A percentile compares a stretch with the other conserved stretches of the same genome.
Evolutionary conservation across 164 flowering plant species (phyloP).

Genomic region (Tinospora cordifolia): DNA sequence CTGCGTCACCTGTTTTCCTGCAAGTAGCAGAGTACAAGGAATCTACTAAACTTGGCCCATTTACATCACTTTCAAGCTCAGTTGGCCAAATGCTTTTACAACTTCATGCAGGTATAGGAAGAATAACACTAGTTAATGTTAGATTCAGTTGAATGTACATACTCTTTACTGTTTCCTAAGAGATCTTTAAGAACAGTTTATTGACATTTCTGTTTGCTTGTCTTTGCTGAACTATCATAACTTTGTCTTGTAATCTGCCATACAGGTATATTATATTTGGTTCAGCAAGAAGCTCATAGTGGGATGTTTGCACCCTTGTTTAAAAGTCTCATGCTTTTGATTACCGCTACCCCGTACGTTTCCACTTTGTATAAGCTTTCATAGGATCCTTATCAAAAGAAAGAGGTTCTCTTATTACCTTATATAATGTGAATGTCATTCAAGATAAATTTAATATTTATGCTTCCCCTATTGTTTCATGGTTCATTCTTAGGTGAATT

Average conservation of each 20-base stretch:
- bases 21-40: conserved; percentile 90
- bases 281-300: conserved; percentile 57
- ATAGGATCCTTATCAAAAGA: background rate
- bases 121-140: conserved; percentile 1
- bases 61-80: conserved; percentile 71
- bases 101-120: conserved; percentile 63
- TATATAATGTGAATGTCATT: background rate
- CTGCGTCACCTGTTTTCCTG: conserved; percentile 60
- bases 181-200: background rate
- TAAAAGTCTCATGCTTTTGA: conserved; percentile 73
- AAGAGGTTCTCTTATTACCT: background rate
- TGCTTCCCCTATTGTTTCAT: background rate
- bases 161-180: background rate
- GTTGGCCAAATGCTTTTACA: conserved; percentile 89
- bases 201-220: background rate
- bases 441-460: background rate
- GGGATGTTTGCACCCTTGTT: conserved; percentile 62
- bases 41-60: conserved; percentile 62
- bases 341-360: conserved; percentile 87
- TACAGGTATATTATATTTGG: conserved; percentile 66
- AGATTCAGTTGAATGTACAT: conserved; percentile 2
- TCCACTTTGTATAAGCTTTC: conserved; percentile 14
- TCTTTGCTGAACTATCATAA: background rate
- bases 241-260: conserved; percentile 6
- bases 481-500: background rate